Evolutionary conservation across 1,284 basidiomycete genomes (phyloP), one percentile per base, ranked within the genome.

Genomic region (Cutaneotrichosporon arboriforme): DNA sequence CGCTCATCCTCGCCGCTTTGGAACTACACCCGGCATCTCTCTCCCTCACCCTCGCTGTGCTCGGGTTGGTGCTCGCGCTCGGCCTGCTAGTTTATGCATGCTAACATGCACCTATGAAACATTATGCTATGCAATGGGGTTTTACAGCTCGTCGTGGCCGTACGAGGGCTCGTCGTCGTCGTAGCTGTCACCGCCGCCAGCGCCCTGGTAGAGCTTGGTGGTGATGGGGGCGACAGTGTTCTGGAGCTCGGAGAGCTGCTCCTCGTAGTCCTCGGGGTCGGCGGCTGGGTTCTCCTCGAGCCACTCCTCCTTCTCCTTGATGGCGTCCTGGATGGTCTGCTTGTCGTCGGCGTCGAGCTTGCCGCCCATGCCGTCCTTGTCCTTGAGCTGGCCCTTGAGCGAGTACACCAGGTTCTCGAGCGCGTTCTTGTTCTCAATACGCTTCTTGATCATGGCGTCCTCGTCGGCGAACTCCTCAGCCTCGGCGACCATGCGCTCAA

Each of bases 261-360:
- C 91, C 75, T 96, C 90, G 42, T 92, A 79, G 60, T 94, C 90
- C 75, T 94, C 91, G 51, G 85, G 84, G 46, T 82, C 82, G 37
- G 91, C 91, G 18, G 76, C 77, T 49, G 81, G 86, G 71, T 90
- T 82, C 67, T 85, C 83, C 48, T 93, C 90, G 59, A 94, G 82
- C 91, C 91, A 97, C 57, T 91, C 88, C 34, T 86, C 85, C 59
- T 86, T 84, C 68, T 94, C 90, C 81, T 93, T 94, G 76, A 96
- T 79, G 39, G 84, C 79, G 21, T 81, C 82, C 52, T 90, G 79
- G 61, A 97, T 82, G 17, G 83, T 84, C 83, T 90, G 87, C 82
- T 92, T 92, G 80, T 97, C 92, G 1, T 86, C 86, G 34, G 84
- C 84, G 58, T 81, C 81, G 57, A 96, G 77, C 78, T 96, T 96